Conservation (phyloP, 805 yeast genomes). For the Wickerhamomyces mucosus region DNA sequence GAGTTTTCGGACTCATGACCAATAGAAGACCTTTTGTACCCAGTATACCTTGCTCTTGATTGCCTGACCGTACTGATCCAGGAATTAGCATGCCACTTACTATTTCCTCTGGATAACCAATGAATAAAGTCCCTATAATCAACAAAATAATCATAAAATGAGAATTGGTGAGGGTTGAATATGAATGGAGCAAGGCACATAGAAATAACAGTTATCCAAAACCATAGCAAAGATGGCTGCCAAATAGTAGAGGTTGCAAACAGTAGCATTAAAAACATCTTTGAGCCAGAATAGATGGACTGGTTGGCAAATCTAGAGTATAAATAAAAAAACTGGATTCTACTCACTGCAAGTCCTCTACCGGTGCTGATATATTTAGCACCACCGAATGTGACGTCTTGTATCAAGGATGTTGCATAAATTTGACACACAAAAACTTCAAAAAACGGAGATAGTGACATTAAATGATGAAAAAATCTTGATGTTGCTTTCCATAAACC, state of each 20-base stretch:
- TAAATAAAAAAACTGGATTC: slow-evolving; percentile 61
- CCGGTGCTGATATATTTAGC: slow-evolving; percentile 92
- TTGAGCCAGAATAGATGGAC: slow-evolving; percentile 72
- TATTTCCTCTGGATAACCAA: slow-evolving; percentile 80
- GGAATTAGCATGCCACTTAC: slow-evolving; percentile 54
- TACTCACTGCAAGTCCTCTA: slow-evolving; percentile 83
- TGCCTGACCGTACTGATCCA: slow-evolving; percentile 74
- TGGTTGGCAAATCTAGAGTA: slow-evolving; percentile 70
- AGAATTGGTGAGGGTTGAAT: slow-evolving; percentile 72
- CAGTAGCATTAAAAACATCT: slow-evolving; percentile 56
- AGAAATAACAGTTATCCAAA: slow-evolving; percentile 63
- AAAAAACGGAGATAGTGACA: slow-evolving; percentile 81
- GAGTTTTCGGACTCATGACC: slow-evolving; percentile 60
- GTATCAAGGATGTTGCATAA: slow-evolving; percentile 67
- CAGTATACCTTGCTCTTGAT: slow-evolving; percentile 83
- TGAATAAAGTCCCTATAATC: slow-evolving; percentile 55
- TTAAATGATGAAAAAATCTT: slow-evolving; percentile 65
- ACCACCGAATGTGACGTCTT: slow-evolving; percentile 81
- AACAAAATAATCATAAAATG: slow-evolving; percentile 57
- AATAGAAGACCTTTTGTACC: slow-evolving; percentile 69
- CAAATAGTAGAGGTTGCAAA: slow-evolving; percentile 77
- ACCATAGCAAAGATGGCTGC: slow-evolving; percentile 66
- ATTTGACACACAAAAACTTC: slow-evolving; percentile 95
- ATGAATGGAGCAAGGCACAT: slow-evolving; percentile 63
- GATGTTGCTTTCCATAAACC: slow-evolving; percentile 68